Evolutionary conservation across 2,329 filamentous ascomycete genomes (phyloP), one percentile per base, ranked within the genome.

Genomic region (Colletotrichum cordylinicola): DNA sequence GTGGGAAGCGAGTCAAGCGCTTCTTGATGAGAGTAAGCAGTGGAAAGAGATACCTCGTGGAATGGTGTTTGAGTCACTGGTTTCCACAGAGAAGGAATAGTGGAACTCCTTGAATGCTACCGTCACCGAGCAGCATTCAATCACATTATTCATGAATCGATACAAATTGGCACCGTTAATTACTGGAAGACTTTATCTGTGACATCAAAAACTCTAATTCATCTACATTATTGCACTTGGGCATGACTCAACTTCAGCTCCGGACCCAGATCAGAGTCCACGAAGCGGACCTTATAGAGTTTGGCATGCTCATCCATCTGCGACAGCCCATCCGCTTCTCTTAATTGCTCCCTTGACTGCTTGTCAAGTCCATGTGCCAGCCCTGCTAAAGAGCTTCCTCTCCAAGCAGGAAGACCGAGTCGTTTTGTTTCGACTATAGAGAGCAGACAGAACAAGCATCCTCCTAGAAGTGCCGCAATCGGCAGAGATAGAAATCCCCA

Each of bases 11-110:
- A 43, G 52, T 8, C 55, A 62, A 8, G n/a, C 15, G 18, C 61
- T 75, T 37, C 68, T 75, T 6, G 62, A 75, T 4, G 55, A 43
- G 21, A 27, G 35, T 13, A 43, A 67, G 7, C 72, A 75, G 62
- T 75, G 72, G 69, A 67, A 55, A 24, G 62, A 72, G 13, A 10
- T 75, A 15, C 72, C 72, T 8, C 29, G n/a, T 4, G 72, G 48
- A 15, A 71, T 61, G 52, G 43, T 31, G 9, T 66, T 66, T n/a
- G 67, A 65, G 43, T 66, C 72, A 24, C 27, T 71, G 24, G 33
- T 37, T 2, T 48, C 39, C 6, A 43, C 52, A 15, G 37, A 62
- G 6, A 52, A 21, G 43, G 43, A 52, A 52, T 52, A 48, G n/a
- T 21, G 2, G 2, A 4, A 48, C 1, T 7, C n/a, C n/a, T 48